Evolutionary conservation across 139 green algal genomes (phyloP), one percentile per base, ranked within the genome.

Genomic region (Parachlorella kessleri): DNA sequence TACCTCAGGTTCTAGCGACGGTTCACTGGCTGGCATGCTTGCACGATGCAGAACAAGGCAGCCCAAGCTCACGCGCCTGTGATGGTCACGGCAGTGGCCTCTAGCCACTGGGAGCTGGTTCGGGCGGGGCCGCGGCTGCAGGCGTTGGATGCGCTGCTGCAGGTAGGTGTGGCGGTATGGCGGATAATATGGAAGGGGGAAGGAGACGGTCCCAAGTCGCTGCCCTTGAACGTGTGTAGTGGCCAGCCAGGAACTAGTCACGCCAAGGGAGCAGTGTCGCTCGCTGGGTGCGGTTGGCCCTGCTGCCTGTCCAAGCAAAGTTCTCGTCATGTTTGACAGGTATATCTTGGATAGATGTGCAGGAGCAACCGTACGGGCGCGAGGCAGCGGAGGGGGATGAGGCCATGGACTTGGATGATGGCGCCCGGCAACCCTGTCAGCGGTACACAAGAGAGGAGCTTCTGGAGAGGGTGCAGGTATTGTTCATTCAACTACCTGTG

Each of bases 391-490:
- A 59, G 48, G 48, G 48, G 48, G 48, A n/a, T n/a, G n/a, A 18
- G 37, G 36, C 18, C 36, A 41, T 55, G 37, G 36, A 72, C 18
- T 72, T 14, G 14, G 36, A 73, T 54, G 26, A 18, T 54, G 74
- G 68, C 39, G 39, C 14, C 35, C 18, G 7, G 23, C 5, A 36
- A 33, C 54, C 26, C 35, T 39, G 21, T 33, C 55, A 54, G 23
- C 37, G 77, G 21, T 81, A 80, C 72, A 88, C 80, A 7, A 82
- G 82, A 6, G 76, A 82, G 48, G 53, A 91, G 81, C 74, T 92
- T 54, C 75, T 90, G 36, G 42, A 63, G 36, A 23, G 2, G 65
- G 85, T 90, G 80, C 87, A 91, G 82, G 85, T 87, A 72, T n/a
- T n/a, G n/a, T n/a, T n/a, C n/a, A n/a, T n/a, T n/a, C n/a, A n/a